phyloP scores from a whole-genome alignment of 1,139 yeast species.

The Kodamaea plutei region DNA sequence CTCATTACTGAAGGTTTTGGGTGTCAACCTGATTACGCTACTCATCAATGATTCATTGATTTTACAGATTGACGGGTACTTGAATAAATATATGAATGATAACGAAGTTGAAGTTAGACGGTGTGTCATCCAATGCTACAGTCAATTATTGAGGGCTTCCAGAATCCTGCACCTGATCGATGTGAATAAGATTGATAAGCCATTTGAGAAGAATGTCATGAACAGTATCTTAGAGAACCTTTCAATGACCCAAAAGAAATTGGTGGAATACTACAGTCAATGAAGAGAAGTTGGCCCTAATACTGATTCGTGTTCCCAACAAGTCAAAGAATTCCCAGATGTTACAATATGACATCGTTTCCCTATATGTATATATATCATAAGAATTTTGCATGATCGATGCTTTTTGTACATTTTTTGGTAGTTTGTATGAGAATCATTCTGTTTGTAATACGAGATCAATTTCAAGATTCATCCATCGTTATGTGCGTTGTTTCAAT shows the following conservation, averaged over 20 bases:
- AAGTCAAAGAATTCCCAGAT: too few species aligned
- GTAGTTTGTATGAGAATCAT: too few species aligned
- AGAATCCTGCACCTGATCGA: constrained; percentile 9
- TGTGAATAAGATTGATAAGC: constrained; percentile 5
- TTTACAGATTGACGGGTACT: constrained; percentile 24
- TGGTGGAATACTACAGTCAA: constrained; percentile 38
- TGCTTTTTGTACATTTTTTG: too few species aligned
- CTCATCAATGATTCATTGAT: constrained; percentile 21
- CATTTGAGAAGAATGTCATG: constrained; percentile 16
- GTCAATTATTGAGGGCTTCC: constrained; percentile 26
- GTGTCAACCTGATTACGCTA: constrained; percentile 16
- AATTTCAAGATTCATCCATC: too few species aligned
- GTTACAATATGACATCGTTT: too few species aligned
- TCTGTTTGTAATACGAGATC: too few species aligned
- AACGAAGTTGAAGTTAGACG: constrained; percentile 39
- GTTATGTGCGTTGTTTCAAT: too few species aligned
- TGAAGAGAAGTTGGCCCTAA: too few species aligned
- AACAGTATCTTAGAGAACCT: constrained; percentile 23
- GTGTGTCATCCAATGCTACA: constrained; percentile 38
- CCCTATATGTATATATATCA: too few species aligned
- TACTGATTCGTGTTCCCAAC: too few species aligned
- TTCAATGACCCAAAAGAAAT: constrained; percentile 31
- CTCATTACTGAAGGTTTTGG: constrained; percentile 22
- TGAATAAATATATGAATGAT: constrained; percentile 25
- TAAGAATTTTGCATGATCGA: too few species aligned